Conservation (phyloP, 192 early-diverging fungal genomes). For the Entophlyctis luteolus region DNA sequence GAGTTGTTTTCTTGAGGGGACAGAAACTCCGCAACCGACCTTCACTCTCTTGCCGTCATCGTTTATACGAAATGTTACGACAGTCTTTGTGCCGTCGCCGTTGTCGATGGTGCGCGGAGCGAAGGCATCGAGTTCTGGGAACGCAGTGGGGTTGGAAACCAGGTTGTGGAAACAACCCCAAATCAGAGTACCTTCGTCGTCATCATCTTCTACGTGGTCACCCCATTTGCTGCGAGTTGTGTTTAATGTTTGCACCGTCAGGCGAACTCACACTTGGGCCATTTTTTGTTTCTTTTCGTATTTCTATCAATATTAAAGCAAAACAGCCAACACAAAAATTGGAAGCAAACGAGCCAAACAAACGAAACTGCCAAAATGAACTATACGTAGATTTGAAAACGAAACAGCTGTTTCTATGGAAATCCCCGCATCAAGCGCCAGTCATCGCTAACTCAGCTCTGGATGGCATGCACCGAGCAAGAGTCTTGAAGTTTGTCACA, state of each 20-base stretch:
- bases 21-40: not conserved
- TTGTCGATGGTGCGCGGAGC: constrained; percentile 62
- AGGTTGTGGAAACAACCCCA: not conserved
- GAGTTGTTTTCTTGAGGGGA: not conserved
- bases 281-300: not conserved
- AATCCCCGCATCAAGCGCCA: no score
- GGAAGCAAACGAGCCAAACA: not conserved
- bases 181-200: not conserved
- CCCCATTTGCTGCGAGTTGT: constrained; percentile 19
- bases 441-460: no score
- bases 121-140: not conserved
- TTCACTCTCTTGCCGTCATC: constrained; percentile 91
- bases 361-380: not conserved
- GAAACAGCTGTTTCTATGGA: no score
- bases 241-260: not conserved
- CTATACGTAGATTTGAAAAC: no score
- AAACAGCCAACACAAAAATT: not conserved
- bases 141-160: not conserved
- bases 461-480: no score
- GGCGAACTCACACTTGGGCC: not conserved
- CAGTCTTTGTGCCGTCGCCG: constrained; percentile 70
- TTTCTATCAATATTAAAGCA: not conserved
- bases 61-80: constrained; percentile 78
- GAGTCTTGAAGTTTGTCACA: no score
- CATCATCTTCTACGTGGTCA: constrained; percentile 22